Conservation (phyloP, 208 protist species). For the Leishmania arabica region DNA sequence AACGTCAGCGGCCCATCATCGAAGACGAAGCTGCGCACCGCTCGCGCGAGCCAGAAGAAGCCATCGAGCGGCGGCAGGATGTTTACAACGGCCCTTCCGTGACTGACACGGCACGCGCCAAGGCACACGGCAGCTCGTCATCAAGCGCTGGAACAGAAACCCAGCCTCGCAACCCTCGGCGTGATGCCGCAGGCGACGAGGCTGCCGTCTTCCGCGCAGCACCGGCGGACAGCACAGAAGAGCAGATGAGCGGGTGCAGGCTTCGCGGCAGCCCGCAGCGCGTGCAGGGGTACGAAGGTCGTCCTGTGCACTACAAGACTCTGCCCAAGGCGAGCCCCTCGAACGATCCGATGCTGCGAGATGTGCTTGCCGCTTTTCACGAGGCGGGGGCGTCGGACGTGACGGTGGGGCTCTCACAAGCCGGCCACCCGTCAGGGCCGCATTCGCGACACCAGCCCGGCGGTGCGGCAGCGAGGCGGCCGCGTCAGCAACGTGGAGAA, state of each 20-base stretch:
- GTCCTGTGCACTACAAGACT: slow-evolving; percentile 26
- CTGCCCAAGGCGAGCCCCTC: slow-evolving; percentile 14
- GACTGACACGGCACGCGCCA: not conserved
- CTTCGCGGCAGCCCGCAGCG: not conserved
- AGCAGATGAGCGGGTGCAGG: not conserved
- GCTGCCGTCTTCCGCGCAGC: not conserved
- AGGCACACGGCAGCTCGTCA: not conserved
- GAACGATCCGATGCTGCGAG: slow-evolving; percentile 27
- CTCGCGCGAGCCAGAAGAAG: not conserved
- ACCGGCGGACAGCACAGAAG: not conserved
- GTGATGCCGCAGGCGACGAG: not conserved
- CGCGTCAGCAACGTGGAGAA: not conserved
- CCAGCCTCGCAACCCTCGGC: not conserved
- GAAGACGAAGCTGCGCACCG: not conserved
- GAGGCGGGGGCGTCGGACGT: not conserved
- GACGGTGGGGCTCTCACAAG: not conserved
- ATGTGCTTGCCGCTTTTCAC: slow-evolving; percentile 20
- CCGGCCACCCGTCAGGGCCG: not conserved
- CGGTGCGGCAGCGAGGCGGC: not conserved
- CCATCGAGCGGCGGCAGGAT: not conserved
- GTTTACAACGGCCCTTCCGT: not conserved
- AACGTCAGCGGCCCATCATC: not conserved
- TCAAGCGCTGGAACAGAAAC: not conserved
- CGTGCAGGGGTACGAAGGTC: slow-evolving; percentile 10
- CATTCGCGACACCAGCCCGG: slow-evolving; percentile 1